Base-by-base conservation (phyloP, 306 rosid species). In the Medicago ruthenica region DNA sequence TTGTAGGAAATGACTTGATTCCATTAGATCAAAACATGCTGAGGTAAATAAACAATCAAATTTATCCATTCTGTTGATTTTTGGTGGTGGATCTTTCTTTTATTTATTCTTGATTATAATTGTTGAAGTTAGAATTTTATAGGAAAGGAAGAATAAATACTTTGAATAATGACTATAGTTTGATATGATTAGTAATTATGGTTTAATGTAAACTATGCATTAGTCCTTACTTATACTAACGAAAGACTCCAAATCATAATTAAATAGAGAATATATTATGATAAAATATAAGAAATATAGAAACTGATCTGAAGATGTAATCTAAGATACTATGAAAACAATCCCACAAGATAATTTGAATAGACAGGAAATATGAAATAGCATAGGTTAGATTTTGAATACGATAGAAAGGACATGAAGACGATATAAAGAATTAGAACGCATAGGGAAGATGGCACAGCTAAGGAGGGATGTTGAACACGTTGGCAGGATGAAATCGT, bases 1-100 rank as follows among this genome's bases (percentile, higher is more conserved):
- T 47, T 69, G 40, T 69, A 15, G 74, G 58, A 69, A 69, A 47
- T 45, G 74, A 24, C 74, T 47, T 69, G 74, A 54, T 45, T 69
- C 34, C 27, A 65, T 65, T 39, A 65, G 53, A 65, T 40, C 71
- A 65, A 62, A 62, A 62, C 68, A 34, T 11, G 21, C 34, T 8
- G n/a, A 62, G 68, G 68, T 62, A 62, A 62, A 62, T 34, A 62
- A 58, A 55, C 8, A 9, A 62, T 62, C 68, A 27, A 34, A 62
- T 62, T 36, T 62, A n/a, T 34, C 68, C 20, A 8, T 34, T 62
- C 21, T 34, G 51, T 45, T 45, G 13, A 45, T 12, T 45, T 36
- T 62, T 62, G 8, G 15, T 34, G 20, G 8, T 9, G 27, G 63
- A 24, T 11, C 34, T 58, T 58, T 37, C 68, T 62, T 62, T 34